Percentiles rank a stretch among this genome's conserved stretches.
Evolutionary conservation across 495 filamentous ascomycete genomes (phyloP).

Genomic region (Bathelium albidoporum): DNA sequence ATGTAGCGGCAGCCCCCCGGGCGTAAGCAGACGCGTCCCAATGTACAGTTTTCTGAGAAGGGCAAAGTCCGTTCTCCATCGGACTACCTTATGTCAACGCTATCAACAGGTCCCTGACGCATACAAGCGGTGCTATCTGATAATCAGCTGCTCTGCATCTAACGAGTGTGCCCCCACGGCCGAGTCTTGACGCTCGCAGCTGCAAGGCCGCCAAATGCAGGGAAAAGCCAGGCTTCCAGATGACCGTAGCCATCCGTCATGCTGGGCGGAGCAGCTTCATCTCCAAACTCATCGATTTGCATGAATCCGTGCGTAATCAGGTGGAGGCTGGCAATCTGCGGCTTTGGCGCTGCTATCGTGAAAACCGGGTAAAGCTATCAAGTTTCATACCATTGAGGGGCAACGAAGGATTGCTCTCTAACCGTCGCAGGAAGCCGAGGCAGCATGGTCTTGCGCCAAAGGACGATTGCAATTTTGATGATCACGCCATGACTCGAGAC

Average conservation of each 20-base stretch:
- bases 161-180: background rate
- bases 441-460: too few species aligned
- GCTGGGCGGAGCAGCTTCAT: background rate
- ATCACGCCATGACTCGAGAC: too few species aligned
- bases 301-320: background rate
- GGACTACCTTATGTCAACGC: background rate
- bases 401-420: background rate
- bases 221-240: too few species aligned
- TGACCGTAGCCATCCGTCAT: background rate
- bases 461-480: too few species aligned
- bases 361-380: conserved; percentile 1
- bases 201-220: too few species aligned
- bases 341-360: background rate
- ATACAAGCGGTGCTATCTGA: background rate
- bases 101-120: background rate
- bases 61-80: background rate
- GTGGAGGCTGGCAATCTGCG: background rate
- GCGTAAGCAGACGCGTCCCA: background rate
- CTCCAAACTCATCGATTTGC: background rate
- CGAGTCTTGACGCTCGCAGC: too few species aligned
- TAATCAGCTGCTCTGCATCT: background rate
- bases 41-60: background rate
- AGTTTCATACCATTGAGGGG: background rate
- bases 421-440: background rate
- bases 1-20: background rate